A percentile compares a stretch with the other conserved stretches of the same genome.
These are phyloP conservation scores for Quercus lobata DNA, from an alignment of 331 rosid species.

Conservation along the genomic window DNA sequence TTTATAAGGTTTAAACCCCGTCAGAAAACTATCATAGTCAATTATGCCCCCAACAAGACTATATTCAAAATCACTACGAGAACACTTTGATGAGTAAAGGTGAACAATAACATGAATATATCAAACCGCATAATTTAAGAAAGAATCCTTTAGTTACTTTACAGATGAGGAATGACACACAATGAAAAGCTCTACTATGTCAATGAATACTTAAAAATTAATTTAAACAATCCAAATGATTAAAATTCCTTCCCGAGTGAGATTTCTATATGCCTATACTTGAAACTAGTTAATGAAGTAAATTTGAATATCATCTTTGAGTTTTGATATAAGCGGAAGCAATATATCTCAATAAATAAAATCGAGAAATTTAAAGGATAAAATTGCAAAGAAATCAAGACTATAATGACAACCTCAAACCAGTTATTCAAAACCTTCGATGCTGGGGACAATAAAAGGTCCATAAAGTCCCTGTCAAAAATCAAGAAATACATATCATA, in stretches of 20 bases:
- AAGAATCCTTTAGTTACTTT: neutral
- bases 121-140: neutral
- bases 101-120: neutral
- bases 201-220: neutral
- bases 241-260: neutral
- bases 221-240: neutral
- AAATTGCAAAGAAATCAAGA: conserved; percentile 1
- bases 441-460: conserved; percentile 69
- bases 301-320: neutral
- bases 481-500: conserved; percentile 11
- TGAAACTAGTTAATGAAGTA: neutral
- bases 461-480: conserved; percentile 66
- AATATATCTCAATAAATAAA: neutral
- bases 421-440: conserved; percentile 70
- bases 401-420: conserved; percentile 59
- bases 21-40: neutral
- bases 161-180: neutral
- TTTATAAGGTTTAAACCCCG: neutral
- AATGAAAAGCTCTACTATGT: neutral
- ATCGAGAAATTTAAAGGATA: neutral
- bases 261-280: neutral
- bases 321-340: neutral
- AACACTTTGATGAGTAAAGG: neutral
- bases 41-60: neutral
- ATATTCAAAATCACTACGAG: neutral